These are phyloP conservation scores for Hericium coralloides DNA, from an alignment of 768 basidiomycete genomes.

Conservation along the genomic window DNA sequence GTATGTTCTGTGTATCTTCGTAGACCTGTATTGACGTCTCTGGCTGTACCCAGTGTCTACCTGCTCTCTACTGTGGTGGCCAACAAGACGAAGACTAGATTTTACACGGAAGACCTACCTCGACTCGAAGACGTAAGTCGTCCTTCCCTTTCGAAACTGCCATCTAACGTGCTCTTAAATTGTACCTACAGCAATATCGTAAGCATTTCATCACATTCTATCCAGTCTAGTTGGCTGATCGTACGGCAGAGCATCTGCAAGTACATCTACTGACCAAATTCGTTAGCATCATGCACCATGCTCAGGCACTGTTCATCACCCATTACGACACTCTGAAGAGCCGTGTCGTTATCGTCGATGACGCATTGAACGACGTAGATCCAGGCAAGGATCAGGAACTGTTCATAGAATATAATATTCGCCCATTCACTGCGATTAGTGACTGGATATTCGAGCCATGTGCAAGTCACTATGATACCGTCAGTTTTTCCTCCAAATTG, in stretches of 20 bases:
- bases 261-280: slow-evolving; percentile 50
- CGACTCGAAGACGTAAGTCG: slow-evolving; percentile 59
- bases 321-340: slow-evolving; percentile 54
- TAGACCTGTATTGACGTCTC: too few species aligned
- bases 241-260: slow-evolving; percentile 56
- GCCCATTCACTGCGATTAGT: slow-evolving; percentile 51
- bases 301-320: slow-evolving; percentile 46
- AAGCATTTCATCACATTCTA: slow-evolving; percentile 16
- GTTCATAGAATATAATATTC: slow-evolving; percentile 64
- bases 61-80: slow-evolving; percentile 62
- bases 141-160: neutral
- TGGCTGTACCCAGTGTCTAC: slow-evolving; percentile 40
- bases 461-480: slow-evolving; percentile 66
- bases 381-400: slow-evolving; percentile 55
- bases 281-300: slow-evolving; percentile 43
- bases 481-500: slow-evolving; percentile 21
- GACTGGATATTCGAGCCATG: slow-evolving; percentile 78
- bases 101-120: slow-evolving; percentile 64
- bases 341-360: slow-evolving; percentile 37
- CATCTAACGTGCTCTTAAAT: slow-evolving; percentile 1
- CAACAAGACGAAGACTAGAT: slow-evolving; percentile 61
- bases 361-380: slow-evolving; percentile 42
- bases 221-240: neutral
- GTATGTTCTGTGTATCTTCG: slow-evolving; percentile 25
- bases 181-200: slow-evolving; percentile 57